These are phyloP conservation scores for Trypanosoma congolense DNA, from an alignment of 208 protist genomes.

Conservation along the genomic window DNA sequence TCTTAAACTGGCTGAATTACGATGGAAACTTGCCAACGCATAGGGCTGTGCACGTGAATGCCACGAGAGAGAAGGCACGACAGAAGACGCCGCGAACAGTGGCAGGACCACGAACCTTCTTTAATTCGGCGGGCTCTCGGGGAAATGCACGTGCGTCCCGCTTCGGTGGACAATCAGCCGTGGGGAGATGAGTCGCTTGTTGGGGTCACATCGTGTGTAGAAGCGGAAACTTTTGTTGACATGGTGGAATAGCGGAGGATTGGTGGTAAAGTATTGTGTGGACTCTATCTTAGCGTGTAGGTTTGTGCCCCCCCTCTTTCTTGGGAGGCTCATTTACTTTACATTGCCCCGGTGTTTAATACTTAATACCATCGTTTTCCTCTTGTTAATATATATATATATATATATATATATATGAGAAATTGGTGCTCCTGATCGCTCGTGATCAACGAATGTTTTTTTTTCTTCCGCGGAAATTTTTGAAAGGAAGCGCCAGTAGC, in stretches of 20 bases:
- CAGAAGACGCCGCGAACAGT: slow-evolving; percentile 50
- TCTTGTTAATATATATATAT: too few species aligned
- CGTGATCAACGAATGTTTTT: too few species aligned
- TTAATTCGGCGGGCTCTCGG: slow-evolving; percentile 76
- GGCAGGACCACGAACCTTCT: slow-evolving; percentile 61
- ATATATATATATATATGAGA: too few species aligned
- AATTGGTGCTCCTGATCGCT: too few species aligned
- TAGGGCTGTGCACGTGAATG: slow-evolving; percentile 69
- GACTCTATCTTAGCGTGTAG: slow-evolving; percentile 18
- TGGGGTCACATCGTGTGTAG: too few species aligned
- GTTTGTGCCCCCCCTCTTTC: slow-evolving; percentile 12
- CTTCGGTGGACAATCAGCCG: slow-evolving; percentile 41
- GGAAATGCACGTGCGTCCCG: slow-evolving; percentile 69
- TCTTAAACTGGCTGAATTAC: slow-evolving; percentile 83
- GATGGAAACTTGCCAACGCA: slow-evolving; percentile 81
- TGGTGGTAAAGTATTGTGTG: background rate
- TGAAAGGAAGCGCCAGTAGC: background rate
- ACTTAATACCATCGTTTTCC: too few species aligned
- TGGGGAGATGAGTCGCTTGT: slow-evolving; percentile 20
- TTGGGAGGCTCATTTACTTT: too few species aligned
- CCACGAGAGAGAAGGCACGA: slow-evolving; percentile 58
- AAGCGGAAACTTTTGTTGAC: too few species aligned
- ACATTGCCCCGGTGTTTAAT: too few species aligned
- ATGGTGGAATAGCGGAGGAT: slow-evolving; percentile 1
- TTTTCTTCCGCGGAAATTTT: slow-evolving; percentile 8